Evolutionary conservation across 1,284 basidiomycete genomes (phyloP).

Genomic region (Apiotrichum brassicae): DNA sequence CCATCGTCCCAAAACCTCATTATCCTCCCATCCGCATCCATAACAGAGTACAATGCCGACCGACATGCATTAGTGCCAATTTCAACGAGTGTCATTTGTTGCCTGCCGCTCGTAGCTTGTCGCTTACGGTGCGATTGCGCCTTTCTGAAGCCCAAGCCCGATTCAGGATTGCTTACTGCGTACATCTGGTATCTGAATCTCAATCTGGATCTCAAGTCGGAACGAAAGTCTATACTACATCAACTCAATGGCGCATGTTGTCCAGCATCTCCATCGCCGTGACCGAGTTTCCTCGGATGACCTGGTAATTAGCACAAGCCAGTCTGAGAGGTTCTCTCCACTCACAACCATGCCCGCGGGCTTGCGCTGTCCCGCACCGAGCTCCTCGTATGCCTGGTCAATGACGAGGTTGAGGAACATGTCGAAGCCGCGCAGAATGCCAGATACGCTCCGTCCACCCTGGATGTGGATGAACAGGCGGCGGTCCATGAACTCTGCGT

Average conservation of each 20-base stretch:
- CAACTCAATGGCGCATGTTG: slow-evolving; percentile 26
- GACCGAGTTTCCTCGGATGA: slow-evolving; percentile 89
- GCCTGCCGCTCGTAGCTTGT: no score
- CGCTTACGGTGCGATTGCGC: no score
- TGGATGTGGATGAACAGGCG: slow-evolving; percentile 91
- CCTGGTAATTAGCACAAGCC: no score
- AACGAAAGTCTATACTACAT: not conserved
- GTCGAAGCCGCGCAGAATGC: slow-evolving; percentile 93
- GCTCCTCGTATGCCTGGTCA: slow-evolving; percentile 91
- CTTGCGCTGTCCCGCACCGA: slow-evolving; percentile 78
- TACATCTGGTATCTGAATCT: not conserved
- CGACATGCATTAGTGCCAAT: no score
- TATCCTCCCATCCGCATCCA: no score
- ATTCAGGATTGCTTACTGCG: no score
- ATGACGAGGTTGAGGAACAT: slow-evolving; percentile 98
- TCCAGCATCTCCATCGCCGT: slow-evolving; percentile 56
- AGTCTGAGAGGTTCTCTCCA: slow-evolving; percentile 29
- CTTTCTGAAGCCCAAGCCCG: no score
- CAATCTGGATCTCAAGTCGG: no score
- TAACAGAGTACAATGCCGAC: no score
- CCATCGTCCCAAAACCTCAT: no score
- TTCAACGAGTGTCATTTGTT: no score
- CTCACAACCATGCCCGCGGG: slow-evolving; percentile 84
- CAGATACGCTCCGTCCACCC: slow-evolving; percentile 91
- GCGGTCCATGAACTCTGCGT: slow-evolving; percentile 91